These are phyloP conservation scores for Geranium brycei DNA, from an alignment of 345 rosid species.

Conservation along the genomic window DNA sequence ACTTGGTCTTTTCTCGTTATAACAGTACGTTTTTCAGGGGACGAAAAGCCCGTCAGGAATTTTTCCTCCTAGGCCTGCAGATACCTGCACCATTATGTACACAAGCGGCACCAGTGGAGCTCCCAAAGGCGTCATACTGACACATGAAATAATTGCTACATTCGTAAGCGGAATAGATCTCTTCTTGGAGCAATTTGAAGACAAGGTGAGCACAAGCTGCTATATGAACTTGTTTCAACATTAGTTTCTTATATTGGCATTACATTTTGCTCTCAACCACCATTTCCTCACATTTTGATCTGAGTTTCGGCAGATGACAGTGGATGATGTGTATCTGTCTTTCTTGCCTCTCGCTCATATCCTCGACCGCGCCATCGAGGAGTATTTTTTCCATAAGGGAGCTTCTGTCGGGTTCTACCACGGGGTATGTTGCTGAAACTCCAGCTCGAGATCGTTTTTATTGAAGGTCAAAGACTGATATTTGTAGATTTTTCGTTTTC, in stretches of 20 bases:
- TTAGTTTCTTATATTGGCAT: background rate
- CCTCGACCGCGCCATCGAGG: conserved; percentile 79
- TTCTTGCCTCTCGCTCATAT: conserved; percentile 91
- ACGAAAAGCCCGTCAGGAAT: conserved; percentile 38
- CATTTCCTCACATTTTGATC: no score
- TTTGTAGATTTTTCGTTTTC: background rate
- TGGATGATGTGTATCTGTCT: conserved; percentile 79
- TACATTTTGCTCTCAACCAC: no score
- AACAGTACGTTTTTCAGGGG: conserved; percentile 31
- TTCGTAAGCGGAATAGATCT: conserved; percentile 63
- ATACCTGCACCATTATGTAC: conserved; percentile 86
- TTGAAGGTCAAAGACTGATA: no score
- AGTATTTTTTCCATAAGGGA: conserved; percentile 72
- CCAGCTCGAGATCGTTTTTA: no score
- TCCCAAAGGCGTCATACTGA: conserved; percentile 91
- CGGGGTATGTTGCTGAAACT: conserved; percentile 42
- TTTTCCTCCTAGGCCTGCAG: conserved; percentile 45
- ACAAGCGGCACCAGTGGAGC: conserved; percentile 98
- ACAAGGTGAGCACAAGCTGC: conserved; percentile 41
- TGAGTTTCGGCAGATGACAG: conserved; percentile 45
- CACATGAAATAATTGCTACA: conserved; percentile 57
- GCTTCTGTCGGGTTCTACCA: conserved; percentile 95
- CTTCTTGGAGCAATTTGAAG: conserved; percentile 75
- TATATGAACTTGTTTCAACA: no score
- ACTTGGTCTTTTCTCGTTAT: no score